Evolutionary conservation across 2,329 filamentous ascomycete genomes (phyloP), one percentile per base, ranked within the genome.

Genomic region (Albophoma yamanashiensis): DNA sequence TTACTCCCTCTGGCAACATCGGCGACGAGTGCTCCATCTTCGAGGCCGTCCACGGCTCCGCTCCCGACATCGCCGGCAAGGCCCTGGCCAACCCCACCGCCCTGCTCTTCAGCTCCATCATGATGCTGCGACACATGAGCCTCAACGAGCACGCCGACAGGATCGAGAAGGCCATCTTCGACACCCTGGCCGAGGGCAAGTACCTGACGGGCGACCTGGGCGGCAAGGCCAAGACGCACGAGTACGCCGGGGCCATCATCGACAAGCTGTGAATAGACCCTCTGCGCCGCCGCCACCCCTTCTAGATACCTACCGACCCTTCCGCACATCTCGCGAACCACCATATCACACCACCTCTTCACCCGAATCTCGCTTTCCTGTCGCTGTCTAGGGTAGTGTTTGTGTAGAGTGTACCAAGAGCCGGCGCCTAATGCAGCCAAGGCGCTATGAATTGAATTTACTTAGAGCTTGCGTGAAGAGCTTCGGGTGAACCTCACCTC

Each of bases 61-160:
- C 93, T 62, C 93, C 93, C 63, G 93, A 97, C 77, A 97, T 97
- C 75, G 92, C 91, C 66, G 93, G 93, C 77, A 92, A 97, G 86
- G 89, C 85, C 67, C 88, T 97, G 68, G 94, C 94, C 72, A 99
- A 99, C 85, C 94, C 94, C 64, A 97, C 94, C 63, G 94, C 94
- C 62, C 87, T 99, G 68, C 86, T 99, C 66, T 89, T 97, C 72
- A 91, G 86, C 77, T 95, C 90, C 76, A 94, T 97, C 81, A 97
- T 99, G 94, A 97, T 99, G 94, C 80, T 99, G 83, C 88, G 94
- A 78, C 94, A 99, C 81, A 97, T 99, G 93, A 87, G 89, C 71
- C 83, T 99, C 66, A 87, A 80, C 76, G 83, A 91, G 65, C 87
- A 97, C 75, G 94, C 94, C 67, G 76, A 82, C 75, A 87, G 86